Conservation (phyloP, 2,329 filamentous ascomycete genomes). For the Claviceps capensis region DNA sequence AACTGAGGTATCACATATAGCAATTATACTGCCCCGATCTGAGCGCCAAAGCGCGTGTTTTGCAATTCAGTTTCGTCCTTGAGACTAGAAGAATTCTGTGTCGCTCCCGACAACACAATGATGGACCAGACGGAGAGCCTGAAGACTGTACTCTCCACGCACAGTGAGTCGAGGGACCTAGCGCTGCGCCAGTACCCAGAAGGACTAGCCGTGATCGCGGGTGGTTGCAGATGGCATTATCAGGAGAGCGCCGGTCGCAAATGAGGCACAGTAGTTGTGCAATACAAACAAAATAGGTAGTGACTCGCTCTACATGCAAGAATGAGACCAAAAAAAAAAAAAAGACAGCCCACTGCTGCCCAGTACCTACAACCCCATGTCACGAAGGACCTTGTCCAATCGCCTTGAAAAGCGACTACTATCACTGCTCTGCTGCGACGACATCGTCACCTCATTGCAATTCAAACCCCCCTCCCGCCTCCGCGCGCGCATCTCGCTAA, state of each 20-base stretch:
- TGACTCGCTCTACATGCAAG: not conserved
- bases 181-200: conserved; percentile 20
- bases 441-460: not conserved
- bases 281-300: too few relatives aligned
- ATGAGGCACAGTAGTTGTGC: too few relatives aligned
- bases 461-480: conserved; percentile 7
- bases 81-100: conserved; percentile 7
- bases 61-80: conserved; percentile 6
- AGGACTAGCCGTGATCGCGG: conserved; percentile 15
- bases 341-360: not conserved
- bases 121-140: conserved; percentile 15
- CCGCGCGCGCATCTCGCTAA: conserved; percentile 13
- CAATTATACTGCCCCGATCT: conserved; percentile 19
- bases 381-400: conserved; percentile 1
- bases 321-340: not conserved
- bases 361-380: not conserved
- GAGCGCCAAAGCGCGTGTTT: conserved; percentile 9
- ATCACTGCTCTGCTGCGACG: not conserved
- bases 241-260: not conserved
- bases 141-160: conserved; percentile 19
- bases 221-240: conserved; percentile 13
- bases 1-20: conserved; percentile 23
- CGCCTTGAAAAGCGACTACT: conserved; percentile 1
- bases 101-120: conserved; percentile 12
- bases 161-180: conserved; percentile 21